Evolutionary conservation across 192 early-diverging fungal genomes (phyloP), one percentile per base, ranked within the genome.

Genomic region (Coemansia biformis): DNA sequence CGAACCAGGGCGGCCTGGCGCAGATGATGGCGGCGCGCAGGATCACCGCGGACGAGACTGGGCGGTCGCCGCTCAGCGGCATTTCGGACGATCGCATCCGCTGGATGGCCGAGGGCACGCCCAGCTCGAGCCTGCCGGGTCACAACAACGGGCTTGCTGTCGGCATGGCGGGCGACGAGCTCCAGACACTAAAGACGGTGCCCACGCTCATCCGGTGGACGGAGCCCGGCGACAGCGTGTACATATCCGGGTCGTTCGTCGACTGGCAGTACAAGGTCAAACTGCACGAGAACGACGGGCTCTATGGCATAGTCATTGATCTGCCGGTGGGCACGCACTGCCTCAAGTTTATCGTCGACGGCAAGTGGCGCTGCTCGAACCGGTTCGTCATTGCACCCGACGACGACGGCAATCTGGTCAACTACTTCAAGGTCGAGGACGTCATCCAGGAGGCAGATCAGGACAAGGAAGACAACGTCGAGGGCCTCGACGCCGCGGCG

Each of bases 291-390:
- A 52, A 57, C 50, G 54, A 61, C 24, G 63, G 62, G 29, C 58
- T 64, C 54, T 63, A 59, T 44, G 59, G 59, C 13, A 66, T 66
- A 4, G 59, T 70, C 10, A 68, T 98, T 18, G 86, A 94, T 56
- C 73, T 98, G 48, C 87, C 89, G n/a, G 83, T 86, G 16, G 93
- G 93, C 34, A 94, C 89, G 4, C 93, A 98, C 67, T 86, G 86
- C 56, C 82, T 96, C 43, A 98, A 98, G 72, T 98, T 92, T 54
- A 96, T 98, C 63, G 93, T 98, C 6, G 93, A 98, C 60, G 91
- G 93, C 54, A 92, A 96, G 52, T 98, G 96, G 96, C 90, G 90
- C 46, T 96, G 93, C 47, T 90, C 87, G 1, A 88, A 89, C 41
- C 86, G 92, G 43, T 69, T 96, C 37, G 84, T 91, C 41, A 87